Evolutionary conservation across 2,329 filamentous ascomycete species (phyloP).

Genomic region (Apiospora marii): DNA sequence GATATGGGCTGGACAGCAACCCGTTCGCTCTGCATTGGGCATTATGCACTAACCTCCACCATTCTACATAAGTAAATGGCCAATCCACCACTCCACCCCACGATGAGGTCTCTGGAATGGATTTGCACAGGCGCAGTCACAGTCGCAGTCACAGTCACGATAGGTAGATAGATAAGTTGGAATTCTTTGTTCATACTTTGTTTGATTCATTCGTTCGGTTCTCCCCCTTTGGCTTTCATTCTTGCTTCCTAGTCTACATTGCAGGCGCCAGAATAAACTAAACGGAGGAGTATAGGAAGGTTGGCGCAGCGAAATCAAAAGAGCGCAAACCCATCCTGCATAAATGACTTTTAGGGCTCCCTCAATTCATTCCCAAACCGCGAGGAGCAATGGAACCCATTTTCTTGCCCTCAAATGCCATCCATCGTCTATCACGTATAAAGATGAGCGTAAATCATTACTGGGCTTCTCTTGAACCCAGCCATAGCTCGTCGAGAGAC

Average conservation of each 20-base stretch:
- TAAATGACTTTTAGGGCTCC: constrained; percentile 40
- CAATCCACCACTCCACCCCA: not conserved
- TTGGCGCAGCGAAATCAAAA: constrained; percentile 33
- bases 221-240: constrained; percentile 32
- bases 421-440: constrained; percentile 37
- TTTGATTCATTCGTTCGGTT: constrained; percentile 26
- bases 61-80: not conserved
- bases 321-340: constrained; percentile 40
- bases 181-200: constrained; percentile 19
- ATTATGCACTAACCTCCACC: not conserved
- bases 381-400: constrained; percentile 32
- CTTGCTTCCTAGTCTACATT: constrained; percentile 45
- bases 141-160: not conserved
- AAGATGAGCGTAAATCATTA: constrained; percentile 36
- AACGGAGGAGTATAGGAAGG: constrained; percentile 33
- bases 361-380: constrained; percentile 36
- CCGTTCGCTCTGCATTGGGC: not conserved
- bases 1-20: not conserved
- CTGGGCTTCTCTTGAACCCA: constrained; percentile 38
- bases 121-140: not conserved
- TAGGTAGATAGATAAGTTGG: not conserved
- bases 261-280: constrained; percentile 38
- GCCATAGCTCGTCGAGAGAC: constrained; percentile 40
- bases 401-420: constrained; percentile 35
- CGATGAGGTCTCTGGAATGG: not conserved